Evolutionary conservation across 371 early-diverging fungal species (phyloP), one percentile per base, ranked within the genome.

Genomic region (Mucor irregularis): DNA sequence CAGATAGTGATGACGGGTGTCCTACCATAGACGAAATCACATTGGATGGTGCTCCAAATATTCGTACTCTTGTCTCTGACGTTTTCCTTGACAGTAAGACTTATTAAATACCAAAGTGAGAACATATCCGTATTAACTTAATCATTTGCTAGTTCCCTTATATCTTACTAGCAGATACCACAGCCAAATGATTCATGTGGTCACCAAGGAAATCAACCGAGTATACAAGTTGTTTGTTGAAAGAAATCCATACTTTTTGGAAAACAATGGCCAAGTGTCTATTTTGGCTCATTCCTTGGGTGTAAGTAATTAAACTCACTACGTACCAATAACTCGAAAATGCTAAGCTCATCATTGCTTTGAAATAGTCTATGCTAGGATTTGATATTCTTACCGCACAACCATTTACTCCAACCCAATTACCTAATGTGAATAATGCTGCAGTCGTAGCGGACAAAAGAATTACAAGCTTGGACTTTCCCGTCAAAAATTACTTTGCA

Each of bases 211-310:
- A 62, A 66, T 90, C 42, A 94, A 93, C 61, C 73, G 88, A 5
- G 87, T 92, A 0, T 93, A 93, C 60, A 51, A 66, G 13, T 62
- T 84, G 6, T 94, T 87, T 62, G 70, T 83, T 43, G 57, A 78
- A 53, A 81, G 89, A 28, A 87, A 93, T 62, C 92, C 93, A 0
- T 73, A 81, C 25, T 94, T 92, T 56, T 61, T 80, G 16, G 71
- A 71, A 19, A 68, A 67, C 16, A 71, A 76, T n/a, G 93, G 93
- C 24, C 88, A 86, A 42, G 83, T 92, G 0, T 83, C 89, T 0
- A 68, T 94, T 21, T 68, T 90, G 28, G 95, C 91, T 2, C 93
- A 94, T 66, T 90, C 91, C 0, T 71, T 94, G 0, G 95, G 95
- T 2, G 79, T 78, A 73, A 56, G 61, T 60, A 34, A n/a, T n/a